These are phyloP conservation scores for Lenzites betulinus DNA, from an alignment of 768 basidiomycete species.

Conservation along the genomic window DNA sequence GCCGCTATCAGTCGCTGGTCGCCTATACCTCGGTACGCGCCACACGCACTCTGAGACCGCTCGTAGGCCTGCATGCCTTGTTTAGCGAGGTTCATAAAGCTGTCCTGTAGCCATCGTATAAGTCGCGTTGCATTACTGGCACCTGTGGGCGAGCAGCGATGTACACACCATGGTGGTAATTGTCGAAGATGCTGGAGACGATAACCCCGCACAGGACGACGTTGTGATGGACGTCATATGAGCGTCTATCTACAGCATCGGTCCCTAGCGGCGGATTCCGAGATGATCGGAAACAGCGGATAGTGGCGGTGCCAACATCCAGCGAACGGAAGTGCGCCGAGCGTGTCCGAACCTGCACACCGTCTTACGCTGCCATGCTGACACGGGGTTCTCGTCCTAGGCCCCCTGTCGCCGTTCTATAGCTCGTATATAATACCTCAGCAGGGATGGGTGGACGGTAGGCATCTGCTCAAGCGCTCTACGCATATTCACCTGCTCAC, in stretches of 20 bases:
- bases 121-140: neutral
- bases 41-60: conserved; percentile 46
- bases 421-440: too few species aligned
- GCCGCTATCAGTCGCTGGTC: neutral
- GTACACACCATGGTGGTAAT: conserved; percentile 7
- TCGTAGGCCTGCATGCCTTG: conserved; percentile 59
- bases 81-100: conserved; percentile 70
- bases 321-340: too few species aligned
- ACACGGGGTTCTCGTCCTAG: too few species aligned
- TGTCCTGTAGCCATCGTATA: conserved; percentile 46
- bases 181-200: conserved; percentile 4
- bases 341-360: too few species aligned
- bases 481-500: too few species aligned
- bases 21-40: neutral
- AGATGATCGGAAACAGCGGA: too few species aligned
- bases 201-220: neutral
- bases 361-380: too few species aligned
- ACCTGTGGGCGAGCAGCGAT: neutral
- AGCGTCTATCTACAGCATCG: conserved; percentile 16
- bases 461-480: too few species aligned
- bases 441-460: too few species aligned
- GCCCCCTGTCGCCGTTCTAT: too few species aligned
- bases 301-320: too few species aligned
- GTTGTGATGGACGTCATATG: neutral
- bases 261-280: neutral